Evolutionary conservation across 345 rosid genomes (phyloP).

Genomic region (Lagerstroemia speciosa): DNA sequence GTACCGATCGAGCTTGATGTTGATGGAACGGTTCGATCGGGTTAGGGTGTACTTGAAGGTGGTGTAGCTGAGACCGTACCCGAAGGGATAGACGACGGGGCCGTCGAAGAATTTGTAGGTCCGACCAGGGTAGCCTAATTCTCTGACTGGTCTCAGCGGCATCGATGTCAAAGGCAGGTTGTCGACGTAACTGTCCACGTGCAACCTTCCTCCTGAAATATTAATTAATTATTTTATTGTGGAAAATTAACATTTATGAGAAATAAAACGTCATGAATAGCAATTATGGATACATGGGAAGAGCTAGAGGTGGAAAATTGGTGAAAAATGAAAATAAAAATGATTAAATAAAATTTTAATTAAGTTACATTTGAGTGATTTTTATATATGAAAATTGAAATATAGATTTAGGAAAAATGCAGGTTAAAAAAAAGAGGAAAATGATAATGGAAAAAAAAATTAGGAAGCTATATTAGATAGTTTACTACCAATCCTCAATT

Average conservation of each 20-base stretch:
- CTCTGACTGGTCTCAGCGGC: conserved; percentile 34
- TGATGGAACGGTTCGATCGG: neutral
- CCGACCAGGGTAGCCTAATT: conserved; percentile 39
- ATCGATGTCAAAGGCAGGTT: conserved; percentile 47
- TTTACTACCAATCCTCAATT: too few relatives aligned
- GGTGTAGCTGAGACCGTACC: conserved; percentile 50
- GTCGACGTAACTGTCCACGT: conserved; percentile 40
- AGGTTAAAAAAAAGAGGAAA: neutral
- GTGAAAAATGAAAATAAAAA: too few relatives aligned
- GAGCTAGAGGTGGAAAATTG: too few relatives aligned
- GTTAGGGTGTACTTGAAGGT: conserved; percentile 10
- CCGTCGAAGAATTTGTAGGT: conserved; percentile 56
- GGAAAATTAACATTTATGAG: neutral
- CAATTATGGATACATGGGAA: too few relatives aligned
- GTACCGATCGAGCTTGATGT: conserved; percentile 7
- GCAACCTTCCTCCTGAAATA: conserved; percentile 44
- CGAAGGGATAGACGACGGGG: conserved; percentile 39
- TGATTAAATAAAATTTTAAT: too few relatives aligned
- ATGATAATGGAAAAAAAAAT: too few relatives aligned
- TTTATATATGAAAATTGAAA: too few relatives aligned
- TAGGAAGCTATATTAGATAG: too few relatives aligned
- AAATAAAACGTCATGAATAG: too few relatives aligned
- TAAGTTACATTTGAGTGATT: too few relatives aligned
- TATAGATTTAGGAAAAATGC: neutral
- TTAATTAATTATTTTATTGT: too few relatives aligned